These are phyloP conservation scores for Pseudopyrenochaeta lycopersici DNA, from an alignment of 2,329 filamentous ascomycete genomes.

Conservation along the genomic window DNA sequence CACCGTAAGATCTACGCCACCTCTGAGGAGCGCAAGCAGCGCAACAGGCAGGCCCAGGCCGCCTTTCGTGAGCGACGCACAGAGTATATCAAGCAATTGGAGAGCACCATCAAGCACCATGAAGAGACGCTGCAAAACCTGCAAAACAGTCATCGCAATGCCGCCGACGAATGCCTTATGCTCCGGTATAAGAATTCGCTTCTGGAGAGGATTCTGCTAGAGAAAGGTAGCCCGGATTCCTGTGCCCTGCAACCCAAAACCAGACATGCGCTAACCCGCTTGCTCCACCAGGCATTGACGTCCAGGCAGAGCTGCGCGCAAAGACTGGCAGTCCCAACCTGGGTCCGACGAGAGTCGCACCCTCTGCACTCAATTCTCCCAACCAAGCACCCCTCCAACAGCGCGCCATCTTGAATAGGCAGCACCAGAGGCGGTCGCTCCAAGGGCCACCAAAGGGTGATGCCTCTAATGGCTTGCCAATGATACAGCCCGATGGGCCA, in stretches of 20 bases:
- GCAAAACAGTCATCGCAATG: conserved; percentile 91
- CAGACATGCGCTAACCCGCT: conserved; percentile 26
- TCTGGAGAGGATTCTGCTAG: conserved; percentile 90
- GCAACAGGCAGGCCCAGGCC: conserved; percentile 95
- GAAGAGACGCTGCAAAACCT: conserved; percentile 92
- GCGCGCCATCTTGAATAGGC: conserved; percentile 81
- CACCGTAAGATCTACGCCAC: conserved; percentile 89
- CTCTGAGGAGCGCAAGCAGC: conserved; percentile 96
- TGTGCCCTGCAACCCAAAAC: conserved; percentile 4
- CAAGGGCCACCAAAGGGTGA: conserved; percentile 80
- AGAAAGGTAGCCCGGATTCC: conserved; percentile 74
- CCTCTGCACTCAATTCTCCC: conserved; percentile 64
- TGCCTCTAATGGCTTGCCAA: conserved; percentile 51
- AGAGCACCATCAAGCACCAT: conserved; percentile 96
- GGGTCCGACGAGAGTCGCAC: conserved; percentile 66
- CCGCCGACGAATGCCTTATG: conserved; percentile 97
- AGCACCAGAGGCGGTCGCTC: conserved; percentile 75
- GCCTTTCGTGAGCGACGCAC: conserved; percentile 96
- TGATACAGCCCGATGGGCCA: conserved; percentile 51
- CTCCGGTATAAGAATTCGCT: conserved; percentile 98
- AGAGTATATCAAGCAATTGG: conserved; percentile 99
- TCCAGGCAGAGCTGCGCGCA: conserved; percentile 91
- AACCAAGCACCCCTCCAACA: conserved; percentile 74
- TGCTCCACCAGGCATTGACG: conserved; percentile 79
- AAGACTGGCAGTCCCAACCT: conserved; percentile 90